Evolutionary conservation across 352 stramenopile species (phyloP), one percentile per base, ranked within the genome.

Genomic region (Globisporangium recalcitrans): DNA sequence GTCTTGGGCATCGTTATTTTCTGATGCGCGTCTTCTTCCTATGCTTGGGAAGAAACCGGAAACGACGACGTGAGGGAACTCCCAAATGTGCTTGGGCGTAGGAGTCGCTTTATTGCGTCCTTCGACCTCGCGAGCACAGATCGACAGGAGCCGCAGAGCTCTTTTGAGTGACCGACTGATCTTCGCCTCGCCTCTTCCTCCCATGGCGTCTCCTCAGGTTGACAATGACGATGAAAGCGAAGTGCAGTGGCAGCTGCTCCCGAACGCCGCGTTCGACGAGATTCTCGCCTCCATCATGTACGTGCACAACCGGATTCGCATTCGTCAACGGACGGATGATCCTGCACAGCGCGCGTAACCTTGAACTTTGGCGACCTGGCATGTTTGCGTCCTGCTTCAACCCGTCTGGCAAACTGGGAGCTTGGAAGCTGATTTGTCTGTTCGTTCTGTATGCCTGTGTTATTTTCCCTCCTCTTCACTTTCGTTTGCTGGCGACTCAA

Each of bases 211-310:
- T 46, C 38, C 38, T 46, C 6, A 22, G 38, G 16, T 46, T 6
- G 16, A 11, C 38, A 16, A 22, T 16, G 16, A 9, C 5, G 16
- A 46, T 2, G 38, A 46, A 7, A 22, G 38, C 14, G 38, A 46
- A 6, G 38, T 22, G 16, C 38, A 46, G 40, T 68, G 63, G 63
- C 31, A 64, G 48, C 34, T 31, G n/a, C 38, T 68, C 19, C 47
- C 57, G 19, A 65, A 60, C 24, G 57, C 57, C 27, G 40, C 53
- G 4, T 68, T 68, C 32, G 57, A 68, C 14, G 47, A 68, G 16
- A 42, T 65, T 31, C 48, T 48, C 57, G 63, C 63, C 10, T 65
- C 36, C 19, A 68, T 68, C 58, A 68, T 68, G 63, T 68, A 40
- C 16, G 38, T 46, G 5, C 36, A 10, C 14, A 13, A 44, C 36